Conservation (phyloP, 306 rosid species). For the Vicia sativa region DNA sequence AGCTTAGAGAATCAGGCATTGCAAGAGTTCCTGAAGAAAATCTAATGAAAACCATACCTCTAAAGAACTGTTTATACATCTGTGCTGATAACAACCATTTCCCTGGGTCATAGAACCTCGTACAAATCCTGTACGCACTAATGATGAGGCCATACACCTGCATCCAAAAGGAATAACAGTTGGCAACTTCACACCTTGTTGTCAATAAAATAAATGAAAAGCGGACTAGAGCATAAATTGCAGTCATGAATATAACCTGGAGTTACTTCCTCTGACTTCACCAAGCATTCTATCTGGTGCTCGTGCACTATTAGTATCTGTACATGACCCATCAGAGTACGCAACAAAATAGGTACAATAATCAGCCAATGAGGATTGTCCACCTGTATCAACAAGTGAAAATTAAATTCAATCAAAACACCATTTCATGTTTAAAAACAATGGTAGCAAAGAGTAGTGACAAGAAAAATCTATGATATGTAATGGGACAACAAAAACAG, state of each 20-base stretch:
- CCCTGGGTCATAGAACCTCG: constrained; percentile 95
- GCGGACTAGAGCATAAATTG: constrained; percentile 14
- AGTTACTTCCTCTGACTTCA: constrained; percentile 91
- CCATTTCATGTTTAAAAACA: constrained; percentile 7
- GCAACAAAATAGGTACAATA: constrained; percentile 98
- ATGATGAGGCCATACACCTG: constrained; percentile 96
- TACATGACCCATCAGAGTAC: constrained; percentile 97
- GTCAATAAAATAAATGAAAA: constrained; percentile 19
- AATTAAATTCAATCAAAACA: constrained; percentile 22
- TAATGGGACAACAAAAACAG: constrained; percentile 28
- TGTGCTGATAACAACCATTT: constrained; percentile 98
- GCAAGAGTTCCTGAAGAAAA: constrained; percentile 19
- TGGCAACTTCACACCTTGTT: constrained; percentile 30
- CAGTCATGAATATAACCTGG: constrained; percentile 63
- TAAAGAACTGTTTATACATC: constrained; percentile 75
- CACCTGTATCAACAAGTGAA: constrained; percentile 63
- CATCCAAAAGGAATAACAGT: constrained; percentile 39
- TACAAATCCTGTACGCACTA: constrained; percentile 93
- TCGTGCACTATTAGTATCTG: constrained; percentile 87
- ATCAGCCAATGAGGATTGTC: constrained; percentile 98
- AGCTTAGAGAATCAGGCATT: constrained; percentile 12
- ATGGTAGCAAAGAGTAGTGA: not conserved
- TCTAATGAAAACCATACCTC: constrained; percentile 59
- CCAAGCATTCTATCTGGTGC: constrained; percentile 98
- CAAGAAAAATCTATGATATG: not conserved